Base-by-base conservation (phyloP, 306 rosid genomes). In the Sicyos edulis region DNA sequence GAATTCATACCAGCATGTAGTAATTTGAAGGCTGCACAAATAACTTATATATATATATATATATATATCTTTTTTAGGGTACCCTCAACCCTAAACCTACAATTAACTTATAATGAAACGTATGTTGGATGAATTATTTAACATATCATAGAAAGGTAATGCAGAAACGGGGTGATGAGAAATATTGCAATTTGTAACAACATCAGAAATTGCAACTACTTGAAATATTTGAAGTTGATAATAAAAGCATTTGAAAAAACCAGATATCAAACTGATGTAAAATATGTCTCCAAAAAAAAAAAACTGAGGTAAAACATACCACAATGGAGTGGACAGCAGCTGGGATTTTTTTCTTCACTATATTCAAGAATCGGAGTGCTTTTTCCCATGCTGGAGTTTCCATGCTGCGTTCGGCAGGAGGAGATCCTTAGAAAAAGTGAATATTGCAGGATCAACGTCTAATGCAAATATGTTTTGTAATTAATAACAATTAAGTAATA, bases 321-420 rank as follows among this genome's bases (percentile, higher is more conserved):
- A 93, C 95, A 61, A 93, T 83, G 77, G 98, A 93, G 78, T 93
- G 98, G 79, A 90, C 95, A 64, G 98, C 96, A 77, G 92, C 83
- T 72, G 97, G 97, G 82, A 75, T 76, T 64, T 79, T 81, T 78
- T 72, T 87, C 83, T 85, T 88, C 85, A 75, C 77, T 81, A 86
- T 76, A 82, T 79, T 87, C 78, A 93, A 77, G 82, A 84, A 87
- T 80, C 84, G 86, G 69, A 90, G 85, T 61, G 87, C 90, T 80
- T 91, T 87, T 80, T 88, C 83, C 98, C 97, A 90, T 34, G 95
- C 92, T 8, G 98, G 78, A 85, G 84, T 67, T 80, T 93, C 98
- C 97, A 87, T 81, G 98, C 98, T 93, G 98, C 97, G 97, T 93
- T 90, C 97, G 98, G 97, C 86, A 93, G 81, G 92, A 90, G 97